These are phyloP conservation scores for Pneumocystis wakefieldiae DNA, from an alignment of 1,139 yeast species.

Conservation along the genomic window DNA sequence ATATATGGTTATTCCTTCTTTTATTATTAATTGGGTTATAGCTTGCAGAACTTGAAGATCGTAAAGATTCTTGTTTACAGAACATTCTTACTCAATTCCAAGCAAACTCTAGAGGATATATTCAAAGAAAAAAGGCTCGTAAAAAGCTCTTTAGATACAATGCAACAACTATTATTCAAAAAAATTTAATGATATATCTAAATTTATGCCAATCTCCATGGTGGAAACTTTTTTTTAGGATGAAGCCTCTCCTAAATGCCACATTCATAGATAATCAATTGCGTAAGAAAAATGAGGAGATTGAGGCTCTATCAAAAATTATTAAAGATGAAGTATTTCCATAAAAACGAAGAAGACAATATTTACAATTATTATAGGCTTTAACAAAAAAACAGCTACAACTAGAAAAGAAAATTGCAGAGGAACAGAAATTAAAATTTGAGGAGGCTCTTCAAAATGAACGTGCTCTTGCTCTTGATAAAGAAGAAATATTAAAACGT, in stretches of 20 bases:
- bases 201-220: conserved; percentile 53
- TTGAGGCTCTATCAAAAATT: conserved; percentile 22
- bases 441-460: conserved; percentile 28
- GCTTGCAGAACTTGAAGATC: conserved; percentile 72
- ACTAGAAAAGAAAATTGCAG: conserved; percentile 23
- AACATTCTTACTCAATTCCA: conserved; percentile 48
- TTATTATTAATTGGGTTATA: not conserved
- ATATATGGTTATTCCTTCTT: not conserved
- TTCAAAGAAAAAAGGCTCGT: conserved; percentile 40
- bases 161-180: conserved; percentile 56
- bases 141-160: conserved; percentile 44
- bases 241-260: conserved; percentile 66
- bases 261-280: conserved; percentile 48
- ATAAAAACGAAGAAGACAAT: conserved; percentile 2
- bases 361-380: conserved; percentile 1
- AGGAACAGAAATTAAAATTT: conserved; percentile 27
- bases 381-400: not conserved
- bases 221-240: conserved; percentile 56
- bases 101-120: conserved; percentile 49
- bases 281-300: conserved; percentile 35
- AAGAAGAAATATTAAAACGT: conserved; percentile 31
- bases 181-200: conserved; percentile 43
- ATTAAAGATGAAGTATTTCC: conserved; percentile 22
- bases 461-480: conserved; percentile 29
- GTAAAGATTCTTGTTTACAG: conserved; percentile 52